Evolutionary conservation across 176 grass and related monocot species (phyloP), one percentile per base, ranked within the genome.

Genomic region (Aegilops umbellulata): DNA sequence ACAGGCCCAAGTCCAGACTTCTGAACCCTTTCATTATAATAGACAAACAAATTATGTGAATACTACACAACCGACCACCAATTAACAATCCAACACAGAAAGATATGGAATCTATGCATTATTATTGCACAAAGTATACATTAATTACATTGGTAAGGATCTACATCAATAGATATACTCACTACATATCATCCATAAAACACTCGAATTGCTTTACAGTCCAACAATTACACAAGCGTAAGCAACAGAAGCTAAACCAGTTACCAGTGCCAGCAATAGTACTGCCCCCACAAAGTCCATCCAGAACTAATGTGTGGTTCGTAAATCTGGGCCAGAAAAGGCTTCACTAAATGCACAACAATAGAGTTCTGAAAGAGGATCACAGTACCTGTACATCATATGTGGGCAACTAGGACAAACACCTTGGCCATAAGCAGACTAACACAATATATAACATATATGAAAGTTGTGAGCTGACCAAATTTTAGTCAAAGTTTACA

Each of bases 31-130:
- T 32, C 51, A 31, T 34, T 76, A 51, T 51, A 77, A 74, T 80
- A 82, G 32, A 82, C 19, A 68, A 60, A 76, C 74, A 58, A 14
- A 11, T 57, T 35, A 27, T 36, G 20, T 67, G 80, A 51, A 74
- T 67, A 47, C 49, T 31, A 36, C 42, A 58, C 9, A 82, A 71
- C 47, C 3, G 7, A 23, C 29, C 11, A 44, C 57, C 49, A 47
- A 63, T 60, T 15, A 63, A 72, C 26, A 57, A 69, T 85, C 62
- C 13, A 60, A 82, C 12, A 53, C 41, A 87, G 38, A 47, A 76
- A 58, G 10, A 39, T 42, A 88, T 11, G 10, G 32, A 22, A 12
- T 5, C 13, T 12, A 35, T 35, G 29, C 34, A 4, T 71, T 63
- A 38, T 47, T 78, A 36, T 62, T 71, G 51, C 46, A 77, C 62